These are phyloP conservation scores for Fraxinus pennsylvanica DNA, from an alignment of 257 asterid species.

Conservation along the genomic window DNA sequence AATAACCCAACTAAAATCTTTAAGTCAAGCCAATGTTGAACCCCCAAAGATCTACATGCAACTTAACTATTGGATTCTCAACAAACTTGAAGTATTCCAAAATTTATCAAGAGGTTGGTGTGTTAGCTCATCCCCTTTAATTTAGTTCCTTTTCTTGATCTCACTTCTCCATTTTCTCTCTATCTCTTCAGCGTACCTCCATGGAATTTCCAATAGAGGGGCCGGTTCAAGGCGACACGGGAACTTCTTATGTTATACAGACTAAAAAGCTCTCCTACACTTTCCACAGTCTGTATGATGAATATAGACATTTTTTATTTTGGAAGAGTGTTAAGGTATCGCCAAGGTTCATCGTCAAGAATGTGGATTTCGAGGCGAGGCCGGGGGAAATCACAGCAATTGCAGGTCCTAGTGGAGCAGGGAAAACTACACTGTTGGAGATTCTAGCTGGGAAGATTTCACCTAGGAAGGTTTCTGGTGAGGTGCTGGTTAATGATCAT, in stretches of 20 bases:
- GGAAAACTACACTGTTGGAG: constrained; percentile 75
- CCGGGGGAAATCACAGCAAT: constrained; percentile 81
- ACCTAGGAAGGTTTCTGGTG: constrained; percentile 51
- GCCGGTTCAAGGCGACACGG: constrained; percentile 33
- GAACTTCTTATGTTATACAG: constrained; percentile 43
- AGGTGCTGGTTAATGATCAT: constrained; percentile 50
- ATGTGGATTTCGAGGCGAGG: constrained; percentile 60
- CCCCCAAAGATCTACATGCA: constrained; percentile 22
- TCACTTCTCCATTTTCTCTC: constrained; percentile 19
- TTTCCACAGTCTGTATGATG: constrained; percentile 25
- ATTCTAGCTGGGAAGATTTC: constrained; percentile 68
- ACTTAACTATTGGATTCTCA: constrained; percentile 14
- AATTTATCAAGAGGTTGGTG: constrained; percentile 46
- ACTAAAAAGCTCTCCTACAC: constrained; percentile 58
- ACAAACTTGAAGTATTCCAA: constrained; percentile 6
- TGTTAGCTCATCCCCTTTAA: constrained; percentile 65
- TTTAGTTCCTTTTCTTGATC: constrained; percentile 24
- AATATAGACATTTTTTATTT: constrained; percentile 28
- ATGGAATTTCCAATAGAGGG: constrained; percentile 64
- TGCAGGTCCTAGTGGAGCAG: constrained; percentile 95
- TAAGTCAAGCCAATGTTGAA: constrained; percentile 45
- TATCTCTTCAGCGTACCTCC: constrained; percentile 13
- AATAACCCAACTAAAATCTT: constrained; percentile 20
- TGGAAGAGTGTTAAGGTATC: constrained; percentile 28
- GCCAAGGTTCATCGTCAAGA: constrained; percentile 50